Percentiles rank a stretch among this genome's conserved stretches.
Evolutionary conservation across 2,329 filamentous ascomycete species (phyloP).

Genomic region (Cylindrodendrum hubeiense): DNA sequence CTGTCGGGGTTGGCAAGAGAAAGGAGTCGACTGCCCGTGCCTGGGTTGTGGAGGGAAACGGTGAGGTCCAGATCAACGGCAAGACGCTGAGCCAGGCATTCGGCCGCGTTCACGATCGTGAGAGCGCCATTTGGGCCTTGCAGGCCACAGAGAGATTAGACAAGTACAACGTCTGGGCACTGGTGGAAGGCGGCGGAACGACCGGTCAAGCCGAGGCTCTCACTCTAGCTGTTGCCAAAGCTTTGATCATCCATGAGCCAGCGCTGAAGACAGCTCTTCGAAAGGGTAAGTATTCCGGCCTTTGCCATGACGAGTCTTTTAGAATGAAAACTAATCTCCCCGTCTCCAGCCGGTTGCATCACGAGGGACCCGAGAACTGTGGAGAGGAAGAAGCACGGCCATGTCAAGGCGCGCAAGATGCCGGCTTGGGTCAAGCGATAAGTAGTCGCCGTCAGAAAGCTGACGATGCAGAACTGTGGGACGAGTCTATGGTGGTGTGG

Average conservation of each 20-base stretch:
- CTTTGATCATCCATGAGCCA: conserved; percentile 90
- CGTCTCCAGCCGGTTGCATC: conserved; percentile 83
- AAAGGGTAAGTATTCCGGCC: conserved; percentile 75
- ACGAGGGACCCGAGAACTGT: conserved; percentile 92
- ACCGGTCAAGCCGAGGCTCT: conserved; percentile 97
- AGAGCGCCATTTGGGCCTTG: conserved; percentile 93
- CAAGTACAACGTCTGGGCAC: conserved; percentile 97
- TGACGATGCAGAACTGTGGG: conserved; percentile 28
- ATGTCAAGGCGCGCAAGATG: conserved; percentile 97
- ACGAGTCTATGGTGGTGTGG: conserved; percentile 30
- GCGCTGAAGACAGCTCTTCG: conserved; percentile 88
- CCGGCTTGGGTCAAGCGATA: conserved; percentile 95
- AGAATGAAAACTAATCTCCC: conserved; percentile 55
- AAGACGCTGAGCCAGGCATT: conserved; percentile 87
- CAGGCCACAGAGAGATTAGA: conserved; percentile 85
- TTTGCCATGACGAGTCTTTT: conserved; percentile 22
- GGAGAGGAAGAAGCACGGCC: conserved; percentile 98
- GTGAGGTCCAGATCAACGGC: conserved; percentile 91
- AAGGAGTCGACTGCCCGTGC: conserved; percentile 90
- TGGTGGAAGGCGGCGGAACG: conserved; percentile 86
- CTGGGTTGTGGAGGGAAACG: conserved; percentile 91
- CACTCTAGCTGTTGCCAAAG: conserved; percentile 89
- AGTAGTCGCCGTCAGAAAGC: conserved; percentile 27
- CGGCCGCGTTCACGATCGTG: conserved; percentile 89
- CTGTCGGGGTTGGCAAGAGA: conserved; percentile 84